Base-by-base conservation (phyloP, 306 rosid genomes). In the Malus sylvestris region DNA sequence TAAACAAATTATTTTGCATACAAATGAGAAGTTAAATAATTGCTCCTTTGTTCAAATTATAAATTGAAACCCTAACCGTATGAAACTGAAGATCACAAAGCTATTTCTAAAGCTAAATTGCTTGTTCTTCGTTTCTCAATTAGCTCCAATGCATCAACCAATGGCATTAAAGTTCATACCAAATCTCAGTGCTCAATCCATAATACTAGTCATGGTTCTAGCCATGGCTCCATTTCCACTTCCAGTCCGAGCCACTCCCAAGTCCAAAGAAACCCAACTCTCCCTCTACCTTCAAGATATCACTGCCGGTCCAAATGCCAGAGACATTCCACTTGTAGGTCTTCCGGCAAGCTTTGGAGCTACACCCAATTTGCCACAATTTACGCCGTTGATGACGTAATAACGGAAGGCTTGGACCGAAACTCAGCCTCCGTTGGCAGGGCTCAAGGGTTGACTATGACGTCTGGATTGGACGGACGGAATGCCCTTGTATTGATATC, bases 361-460 rank as follows among this genome's bases (percentile, higher is more conserved):
- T 78, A 63, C 77, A 70, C 70, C 42, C 74, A 78, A 18, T 82
- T 74, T 14, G 86, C 74, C 10, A 82, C 83, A 10, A 27, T 19
- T 51, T 68, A 8, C 15, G 74, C 65, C 8, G 53, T 68, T 0
- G 86, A 83, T 10, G 77, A 78, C 68, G 68, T 25, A 3, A 67
- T 74, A 46, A 83, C 86, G 25, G 83, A 62, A 51, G 55, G 8
- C 35, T n/a, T 59, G 0, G 68, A 79, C 46, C 42, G 38, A 1
- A 59, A 70, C 6, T 53, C 83, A 2, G 70, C 73, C 8, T 2
- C 8, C 19, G 62, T 79, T 16, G 86, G 80, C 6, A 74, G 71
- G 13, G 72, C n/a, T 29, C 86, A 79, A 44, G 83, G 81, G 44
- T 19, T 63, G 4, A 64, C 40, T 29, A 80, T 79, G 38, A 64